Conservation (phyloP, 306 rosid genomes). For the Castanospermum australe region DNA sequence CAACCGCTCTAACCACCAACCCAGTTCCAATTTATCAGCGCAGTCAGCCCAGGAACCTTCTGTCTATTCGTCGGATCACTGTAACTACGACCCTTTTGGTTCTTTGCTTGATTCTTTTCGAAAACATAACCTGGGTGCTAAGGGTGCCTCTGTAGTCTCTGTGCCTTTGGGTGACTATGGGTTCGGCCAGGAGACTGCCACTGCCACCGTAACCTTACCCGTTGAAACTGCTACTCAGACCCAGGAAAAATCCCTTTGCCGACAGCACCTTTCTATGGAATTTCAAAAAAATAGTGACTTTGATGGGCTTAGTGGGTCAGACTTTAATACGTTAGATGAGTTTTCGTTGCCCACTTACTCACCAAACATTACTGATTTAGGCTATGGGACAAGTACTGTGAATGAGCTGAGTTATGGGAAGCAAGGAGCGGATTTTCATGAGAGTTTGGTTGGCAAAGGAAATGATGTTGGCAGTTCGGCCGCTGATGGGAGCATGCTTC, state of each 20-base stretch:
- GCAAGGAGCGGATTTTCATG: slow-evolving; percentile 16
- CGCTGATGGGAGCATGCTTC: slow-evolving; percentile 20
- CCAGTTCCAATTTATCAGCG: slow-evolving; percentile 14
- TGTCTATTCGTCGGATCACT: slow-evolving; percentile 1
- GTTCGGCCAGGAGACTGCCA: background rate
- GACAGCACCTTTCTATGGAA: slow-evolving; percentile 25
- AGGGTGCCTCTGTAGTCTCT: slow-evolving; percentile 2
- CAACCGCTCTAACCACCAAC: slow-evolving; percentile 32
- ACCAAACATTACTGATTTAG: slow-evolving; percentile 18
- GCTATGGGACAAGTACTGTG: background rate
- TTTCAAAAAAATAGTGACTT: slow-evolving; percentile 24
- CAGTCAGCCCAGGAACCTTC: slow-evolving; percentile 1
- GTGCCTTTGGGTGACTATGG: slow-evolving; percentile 8
- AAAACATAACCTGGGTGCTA: slow-evolving; percentile 26
- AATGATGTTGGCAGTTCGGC: slow-evolving; percentile 18
- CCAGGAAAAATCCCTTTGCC: slow-evolving; percentile 2
- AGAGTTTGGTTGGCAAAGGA: slow-evolving; percentile 20
- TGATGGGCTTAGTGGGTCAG: slow-evolving; percentile 17
- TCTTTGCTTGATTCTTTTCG: slow-evolving; percentile 39
- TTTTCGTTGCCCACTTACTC: slow-evolving; percentile 12
- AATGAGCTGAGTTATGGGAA: background rate
- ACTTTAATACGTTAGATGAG: background rate
- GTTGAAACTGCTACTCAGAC: background rate
- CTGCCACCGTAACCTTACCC: background rate
- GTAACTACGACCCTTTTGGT: slow-evolving; percentile 35